Evolutionary conservation across 1,139 yeast species (phyloP).

Genomic region (Candida glucosophila): DNA sequence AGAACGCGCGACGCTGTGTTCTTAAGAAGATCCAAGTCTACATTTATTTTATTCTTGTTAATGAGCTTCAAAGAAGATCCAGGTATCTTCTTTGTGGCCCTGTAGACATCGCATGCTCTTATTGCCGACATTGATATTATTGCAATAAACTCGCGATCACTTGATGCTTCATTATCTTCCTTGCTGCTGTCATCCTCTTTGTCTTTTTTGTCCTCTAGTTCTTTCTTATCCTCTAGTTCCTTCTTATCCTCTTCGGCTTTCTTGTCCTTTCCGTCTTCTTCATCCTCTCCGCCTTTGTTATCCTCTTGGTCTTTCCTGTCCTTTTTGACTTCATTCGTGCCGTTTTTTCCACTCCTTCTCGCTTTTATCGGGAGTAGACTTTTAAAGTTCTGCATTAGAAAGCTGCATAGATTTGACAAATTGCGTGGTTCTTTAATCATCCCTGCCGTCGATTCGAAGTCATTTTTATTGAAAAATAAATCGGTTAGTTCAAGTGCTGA

Average conservation of each 20-base stretch:
- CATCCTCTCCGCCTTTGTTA: too few relatives aligned
- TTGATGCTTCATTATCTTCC: slow-evolving; percentile 6
- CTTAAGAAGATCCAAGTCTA: slow-evolving; percentile 45
- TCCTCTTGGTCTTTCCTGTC: too few relatives aligned
- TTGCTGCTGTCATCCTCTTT: slow-evolving; percentile 6
- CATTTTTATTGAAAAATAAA: slow-evolving; percentile 38
- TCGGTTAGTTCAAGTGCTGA: slow-evolving; percentile 60
- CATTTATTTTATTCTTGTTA: slow-evolving; percentile 54
- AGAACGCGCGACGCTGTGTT: slow-evolving; percentile 45
- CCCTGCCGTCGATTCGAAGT: slow-evolving; percentile 44
- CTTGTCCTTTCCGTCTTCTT: slow-evolving; percentile 5
- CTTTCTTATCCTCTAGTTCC: slow-evolving; percentile 7
- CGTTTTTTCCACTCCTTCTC: slow-evolving; percentile 8
- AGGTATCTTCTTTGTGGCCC: slow-evolving; percentile 46
- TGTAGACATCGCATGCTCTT: slow-evolving; percentile 63
- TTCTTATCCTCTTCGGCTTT: slow-evolving; percentile 10
- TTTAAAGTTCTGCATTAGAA: slow-evolving; percentile 32
- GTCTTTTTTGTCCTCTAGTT: slow-evolving; percentile 3
- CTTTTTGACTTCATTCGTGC: slow-evolving; percentile 7
- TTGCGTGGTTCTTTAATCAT: slow-evolving; percentile 33
- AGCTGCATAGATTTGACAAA: slow-evolving; percentile 38
- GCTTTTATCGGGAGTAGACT: slow-evolving; percentile 20
- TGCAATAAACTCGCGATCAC: slow-evolving; percentile 40
- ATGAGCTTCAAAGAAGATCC: slow-evolving; percentile 59
- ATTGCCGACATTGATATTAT: slow-evolving; percentile 61